Percentiles rank a stretch among this genome's conserved stretches.
Evolutionary conservation across 148 eudicot species (phyloP).

Genomic region (Dysphania ambrosioides): DNA sequence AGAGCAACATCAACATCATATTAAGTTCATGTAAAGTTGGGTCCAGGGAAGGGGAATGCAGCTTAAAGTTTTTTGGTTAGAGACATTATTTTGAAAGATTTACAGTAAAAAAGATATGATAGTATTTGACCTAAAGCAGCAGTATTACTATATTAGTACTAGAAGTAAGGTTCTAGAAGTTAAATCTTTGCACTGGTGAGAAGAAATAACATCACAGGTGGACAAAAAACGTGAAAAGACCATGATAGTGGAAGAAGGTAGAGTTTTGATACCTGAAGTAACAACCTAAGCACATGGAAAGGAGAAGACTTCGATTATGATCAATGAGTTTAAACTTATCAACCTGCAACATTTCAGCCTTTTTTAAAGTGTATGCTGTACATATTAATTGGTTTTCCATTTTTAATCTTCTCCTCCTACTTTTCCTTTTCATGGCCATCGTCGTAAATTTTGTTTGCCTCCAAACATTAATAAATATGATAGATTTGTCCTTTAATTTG

Average conservation of each 20-base stretch:
- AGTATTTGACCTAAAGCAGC: background rate
- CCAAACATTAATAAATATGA: no score
- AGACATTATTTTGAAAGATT: background rate
- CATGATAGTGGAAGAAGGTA: background rate
- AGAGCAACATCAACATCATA: background rate
- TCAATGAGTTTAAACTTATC: no score
- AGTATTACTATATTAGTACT: background rate
- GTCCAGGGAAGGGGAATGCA: background rate
- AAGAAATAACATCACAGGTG: background rate
- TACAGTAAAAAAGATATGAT: background rate
- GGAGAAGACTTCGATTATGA: no score
- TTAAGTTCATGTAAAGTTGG: background rate
- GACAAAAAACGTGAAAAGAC: background rate
- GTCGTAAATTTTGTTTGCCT: no score
- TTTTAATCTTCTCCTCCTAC: background rate
- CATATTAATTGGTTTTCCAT: no score
- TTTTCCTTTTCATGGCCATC: no score
- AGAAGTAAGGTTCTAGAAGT: background rate
- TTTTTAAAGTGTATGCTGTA: no score
- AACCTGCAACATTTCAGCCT: no score
- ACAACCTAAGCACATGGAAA: background rate
- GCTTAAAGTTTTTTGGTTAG: background rate
- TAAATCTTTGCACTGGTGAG: background rate
- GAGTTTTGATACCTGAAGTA: background rate
- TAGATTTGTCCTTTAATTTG: no score